phyloP scores from a whole-genome alignment of 805 yeast genomes.

The Komagataella kurtzmanii region DNA sequence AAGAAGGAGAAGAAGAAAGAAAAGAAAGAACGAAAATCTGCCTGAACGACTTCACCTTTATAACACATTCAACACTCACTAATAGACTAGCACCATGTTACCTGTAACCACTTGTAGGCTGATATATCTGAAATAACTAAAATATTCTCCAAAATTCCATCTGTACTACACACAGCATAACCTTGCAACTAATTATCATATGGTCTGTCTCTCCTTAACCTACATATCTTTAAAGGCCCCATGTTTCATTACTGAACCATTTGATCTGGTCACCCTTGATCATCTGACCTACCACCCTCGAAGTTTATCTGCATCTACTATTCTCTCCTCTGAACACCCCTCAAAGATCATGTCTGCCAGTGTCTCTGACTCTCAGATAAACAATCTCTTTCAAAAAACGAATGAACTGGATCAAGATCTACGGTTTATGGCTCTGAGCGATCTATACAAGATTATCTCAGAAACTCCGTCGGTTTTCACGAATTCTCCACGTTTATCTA shows the following conservation, averaged over 20 bases:
- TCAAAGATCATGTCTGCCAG: neutral
- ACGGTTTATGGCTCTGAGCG: constrained; percentile 77
- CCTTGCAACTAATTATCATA: neutral
- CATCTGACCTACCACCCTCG: neutral
- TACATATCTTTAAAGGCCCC: neutral
- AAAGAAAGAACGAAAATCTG: constrained; percentile 1
- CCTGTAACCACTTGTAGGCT: neutral
- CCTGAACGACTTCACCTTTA: constrained; percentile 3
- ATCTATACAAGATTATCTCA: constrained; percentile 31
- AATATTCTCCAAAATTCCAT: neutral
- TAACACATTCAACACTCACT: neutral
- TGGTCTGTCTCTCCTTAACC: neutral
- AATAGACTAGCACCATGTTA: neutral
- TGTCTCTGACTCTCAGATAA: neutral
- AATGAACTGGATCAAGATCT: constrained; percentile 68
- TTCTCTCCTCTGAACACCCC: neutral
- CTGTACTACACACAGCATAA: neutral
- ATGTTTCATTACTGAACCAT: neutral
- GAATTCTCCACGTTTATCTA: neutral
- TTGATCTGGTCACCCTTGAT: neutral
- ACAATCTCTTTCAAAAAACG: constrained; percentile 17
- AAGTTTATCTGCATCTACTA: neutral
- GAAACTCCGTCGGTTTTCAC: constrained; percentile 13
- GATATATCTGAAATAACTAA: neutral
- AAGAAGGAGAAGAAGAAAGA: constrained; percentile 4